phyloP scores from a whole-genome alignment of 108 stramenopile genomes.

The Skeletonema grethae region DNA sequence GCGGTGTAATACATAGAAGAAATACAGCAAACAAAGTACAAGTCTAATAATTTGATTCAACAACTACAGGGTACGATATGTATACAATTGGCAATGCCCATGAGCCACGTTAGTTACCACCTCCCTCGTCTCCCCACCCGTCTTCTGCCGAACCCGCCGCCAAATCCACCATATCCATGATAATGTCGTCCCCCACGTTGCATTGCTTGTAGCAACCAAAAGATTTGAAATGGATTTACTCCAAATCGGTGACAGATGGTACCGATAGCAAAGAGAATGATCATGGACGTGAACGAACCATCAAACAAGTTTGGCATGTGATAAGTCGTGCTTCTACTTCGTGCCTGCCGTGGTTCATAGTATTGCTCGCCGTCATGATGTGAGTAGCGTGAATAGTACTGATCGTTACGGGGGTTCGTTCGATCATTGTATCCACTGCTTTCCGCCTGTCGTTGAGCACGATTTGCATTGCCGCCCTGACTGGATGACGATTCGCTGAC shows the following conservation, averaged over 20 bases:
- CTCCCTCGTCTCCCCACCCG: conserved; percentile 31
- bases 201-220: conserved; percentile 64
- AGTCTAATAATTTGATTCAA: conserved; percentile 1
- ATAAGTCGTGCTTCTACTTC: conserved; percentile 15
- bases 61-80: neutral
- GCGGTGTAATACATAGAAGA: conserved; percentile 8
- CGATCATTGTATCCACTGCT: conserved; percentile 41
- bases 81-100: neutral
- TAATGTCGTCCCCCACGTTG: conserved; percentile 33
- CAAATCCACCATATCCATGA: conserved; percentile 40
- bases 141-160: conserved; percentile 39
- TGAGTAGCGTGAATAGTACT: conserved; percentile 42
- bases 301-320: conserved; percentile 61
- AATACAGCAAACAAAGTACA: neutral
- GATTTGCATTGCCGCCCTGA: neutral
- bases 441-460: neutral
- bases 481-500: conserved; percentile 4
- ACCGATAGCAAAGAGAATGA: conserved; percentile 43
- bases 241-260: conserved; percentile 64
- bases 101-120: neutral
- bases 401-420: conserved; percentile 38
- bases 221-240: conserved; percentile 66
- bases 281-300: conserved; percentile 51
- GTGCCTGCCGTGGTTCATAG: conserved; percentile 24
- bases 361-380: conserved; percentile 17